Evolutionary conservation across 2,329 filamentous ascomycete species (phyloP).

Genomic region (Fusarium redolens): DNA sequence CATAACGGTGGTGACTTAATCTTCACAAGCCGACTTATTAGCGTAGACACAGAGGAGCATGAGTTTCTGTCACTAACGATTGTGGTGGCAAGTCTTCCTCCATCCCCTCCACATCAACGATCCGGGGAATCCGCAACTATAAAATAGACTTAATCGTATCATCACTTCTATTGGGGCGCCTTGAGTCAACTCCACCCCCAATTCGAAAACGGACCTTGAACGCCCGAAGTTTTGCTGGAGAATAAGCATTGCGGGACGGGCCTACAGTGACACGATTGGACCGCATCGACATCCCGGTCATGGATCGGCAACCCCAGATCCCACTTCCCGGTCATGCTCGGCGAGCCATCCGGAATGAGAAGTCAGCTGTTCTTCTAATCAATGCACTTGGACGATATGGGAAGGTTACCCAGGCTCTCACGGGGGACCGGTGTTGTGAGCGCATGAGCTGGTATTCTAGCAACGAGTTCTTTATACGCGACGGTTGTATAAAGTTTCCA

Average conservation of each 20-base stretch:
- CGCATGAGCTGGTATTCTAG: neutral
- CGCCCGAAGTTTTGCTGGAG: neutral
- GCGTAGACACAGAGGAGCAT: rapidly evolving
- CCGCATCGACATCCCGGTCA: slow-evolving; percentile 9
- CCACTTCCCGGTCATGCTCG: neutral
- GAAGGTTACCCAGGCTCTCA: slow-evolving; percentile 1
- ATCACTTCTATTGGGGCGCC: slow-evolving; percentile 20
- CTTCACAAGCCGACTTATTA: too few relatives aligned
- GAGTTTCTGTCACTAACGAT: neutral
- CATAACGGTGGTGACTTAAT: neutral
- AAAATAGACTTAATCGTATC: neutral
- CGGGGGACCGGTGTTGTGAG: neutral
- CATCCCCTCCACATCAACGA: neutral
- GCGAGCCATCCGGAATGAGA: neutral
- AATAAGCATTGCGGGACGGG: neutral
- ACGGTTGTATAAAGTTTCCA: neutral
- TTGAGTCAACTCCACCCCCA: neutral
- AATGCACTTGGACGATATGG: neutral
- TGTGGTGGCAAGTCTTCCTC: rapidly evolving
- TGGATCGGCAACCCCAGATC: slow-evolving; percentile 6
- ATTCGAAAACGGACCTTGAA: neutral
- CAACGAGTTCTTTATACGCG: neutral
- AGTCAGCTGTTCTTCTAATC: neutral
- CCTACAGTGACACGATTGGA: slow-evolving; percentile 3
- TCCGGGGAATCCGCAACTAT: neutral